Evolutionary conservation across 2,329 filamentous ascomycete species (phyloP).

Genomic region (Cryphonectria naterciae): DNA sequence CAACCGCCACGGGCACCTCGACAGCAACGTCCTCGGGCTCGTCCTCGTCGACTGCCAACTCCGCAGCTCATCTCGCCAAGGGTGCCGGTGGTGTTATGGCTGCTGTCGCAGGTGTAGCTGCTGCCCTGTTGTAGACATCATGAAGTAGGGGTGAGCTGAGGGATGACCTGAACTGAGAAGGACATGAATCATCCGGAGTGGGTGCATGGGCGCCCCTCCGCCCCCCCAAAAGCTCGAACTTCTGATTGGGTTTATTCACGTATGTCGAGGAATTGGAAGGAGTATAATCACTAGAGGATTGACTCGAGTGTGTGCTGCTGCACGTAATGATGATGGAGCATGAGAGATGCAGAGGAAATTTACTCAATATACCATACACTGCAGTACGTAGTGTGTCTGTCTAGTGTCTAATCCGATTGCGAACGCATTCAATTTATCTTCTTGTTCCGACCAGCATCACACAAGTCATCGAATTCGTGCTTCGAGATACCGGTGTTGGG

Average conservation of each 20-base stretch:
- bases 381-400: conserved; percentile 18
- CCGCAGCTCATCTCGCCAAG: conserved; percentile 28
- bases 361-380: conserved; percentile 19
- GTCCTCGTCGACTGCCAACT: conserved; percentile 21
- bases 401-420: conserved; percentile 17
- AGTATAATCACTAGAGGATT: conserved; percentile 1
- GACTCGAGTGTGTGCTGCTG: not conserved
- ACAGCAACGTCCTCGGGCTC: conserved; percentile 16
- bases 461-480: no score
- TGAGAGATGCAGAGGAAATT: not conserved
- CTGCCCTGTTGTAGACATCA: conserved; percentile 36
- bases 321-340: conserved; percentile 10
- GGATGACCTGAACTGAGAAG: not conserved
- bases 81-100: conserved; percentile 39
- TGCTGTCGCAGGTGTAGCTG: conserved; percentile 39
- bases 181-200: not conserved
- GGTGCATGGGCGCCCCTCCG: not conserved
- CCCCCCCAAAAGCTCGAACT: not conserved
- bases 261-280: not conserved
- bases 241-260: not conserved
- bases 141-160: not conserved
- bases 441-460: not conserved
- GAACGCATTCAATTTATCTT: not conserved
- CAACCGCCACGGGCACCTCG: conserved; percentile 25
- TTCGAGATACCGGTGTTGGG: no score